phyloP scores from a whole-genome alignment of 352 stramenopile species.

The Phytophthora aleatoria region DNA sequence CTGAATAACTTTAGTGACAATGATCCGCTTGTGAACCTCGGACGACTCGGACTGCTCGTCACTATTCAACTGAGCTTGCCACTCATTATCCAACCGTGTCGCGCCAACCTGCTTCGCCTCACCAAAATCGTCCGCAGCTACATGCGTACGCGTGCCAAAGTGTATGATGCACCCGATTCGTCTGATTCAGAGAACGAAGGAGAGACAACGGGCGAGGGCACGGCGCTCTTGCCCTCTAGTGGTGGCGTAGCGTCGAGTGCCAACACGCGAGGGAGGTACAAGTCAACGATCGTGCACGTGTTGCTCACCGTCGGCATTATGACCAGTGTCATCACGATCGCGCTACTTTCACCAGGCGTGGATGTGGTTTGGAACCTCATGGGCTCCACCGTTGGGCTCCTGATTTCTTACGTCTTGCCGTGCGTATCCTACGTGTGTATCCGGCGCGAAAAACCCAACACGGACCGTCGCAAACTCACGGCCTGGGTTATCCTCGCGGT shows the following conservation, averaged over 20 bases:
- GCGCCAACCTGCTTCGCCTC: constrained; percentile 73
- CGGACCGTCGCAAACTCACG: constrained; percentile 66
- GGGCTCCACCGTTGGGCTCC: constrained; percentile 82
- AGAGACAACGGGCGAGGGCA: constrained; percentile 34
- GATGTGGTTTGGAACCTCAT: constrained; percentile 91
- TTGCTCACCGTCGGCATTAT: constrained; percentile 77
- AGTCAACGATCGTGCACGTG: constrained; percentile 51
- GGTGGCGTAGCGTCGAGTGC: background rate
- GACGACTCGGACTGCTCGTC: constrained; percentile 72
- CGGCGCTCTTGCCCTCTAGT: constrained; percentile 34
- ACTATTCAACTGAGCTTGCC: constrained; percentile 87
- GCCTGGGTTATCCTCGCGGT: constrained; percentile 82
- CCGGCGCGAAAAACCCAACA: constrained; percentile 68
- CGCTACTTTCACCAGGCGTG: constrained; percentile 76
- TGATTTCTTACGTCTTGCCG: constrained; percentile 91
- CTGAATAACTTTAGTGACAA: constrained; percentile 86
- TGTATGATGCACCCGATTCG: constrained; percentile 29
- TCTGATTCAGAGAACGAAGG: constrained; percentile 30
- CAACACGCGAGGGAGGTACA: constrained; percentile 8
- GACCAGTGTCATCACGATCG: constrained; percentile 58
- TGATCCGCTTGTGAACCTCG: constrained; percentile 85
- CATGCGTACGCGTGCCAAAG: constrained; percentile 30
- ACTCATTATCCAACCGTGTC: constrained; percentile 89
- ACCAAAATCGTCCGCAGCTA: constrained; percentile 41
- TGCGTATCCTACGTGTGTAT: constrained; percentile 88